phyloP scores from a whole-genome alignment of 2,329 filamentous ascomycete genomes.

The Alternaria triticimaculans region DNA sequence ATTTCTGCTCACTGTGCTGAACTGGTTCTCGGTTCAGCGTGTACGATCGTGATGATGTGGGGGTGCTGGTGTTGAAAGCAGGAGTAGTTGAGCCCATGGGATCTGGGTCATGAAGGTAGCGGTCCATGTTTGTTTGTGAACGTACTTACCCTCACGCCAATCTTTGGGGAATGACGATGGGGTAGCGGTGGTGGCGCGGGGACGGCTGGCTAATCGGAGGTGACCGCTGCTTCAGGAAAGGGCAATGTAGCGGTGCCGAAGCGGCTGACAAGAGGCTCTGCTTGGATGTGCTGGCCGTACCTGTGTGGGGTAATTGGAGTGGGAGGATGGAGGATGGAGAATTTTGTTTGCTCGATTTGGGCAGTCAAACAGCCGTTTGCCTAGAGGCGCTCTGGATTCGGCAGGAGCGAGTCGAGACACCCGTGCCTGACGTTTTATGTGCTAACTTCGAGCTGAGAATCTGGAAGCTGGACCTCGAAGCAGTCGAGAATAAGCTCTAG shows the following conservation, averaged over 20 bases:
- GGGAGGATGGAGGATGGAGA: not conserved
- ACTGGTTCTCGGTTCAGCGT: not conserved
- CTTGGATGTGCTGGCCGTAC: not conserved
- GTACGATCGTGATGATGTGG: not conserved
- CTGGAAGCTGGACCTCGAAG: not conserved
- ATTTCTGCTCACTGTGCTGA: constrained; percentile 1
- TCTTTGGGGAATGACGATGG: not conserved
- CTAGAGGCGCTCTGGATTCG: not conserved
- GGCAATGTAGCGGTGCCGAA: constrained; percentile 2
- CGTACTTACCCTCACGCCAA: constrained; percentile 1
- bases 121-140: constrained; percentile 12
- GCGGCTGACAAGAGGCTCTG: not conserved
- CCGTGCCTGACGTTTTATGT: not conserved
- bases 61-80: not conserved
- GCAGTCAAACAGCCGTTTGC: constrained; percentile 1
- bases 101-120: not conserved
- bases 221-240: constrained; percentile 15
- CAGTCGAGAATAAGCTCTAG: not conserved
- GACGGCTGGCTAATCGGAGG: not conserved
- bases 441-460: not conserved
- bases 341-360: constrained; percentile 6
- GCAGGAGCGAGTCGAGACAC: constrained; percentile 1
- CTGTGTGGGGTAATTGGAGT: not conserved
- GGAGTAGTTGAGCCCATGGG: constrained; percentile 7
- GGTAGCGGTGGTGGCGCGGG: not conserved